phyloP scores from a whole-genome alignment of 345 rosid species.

The Excoecaria agallocha region DNA sequence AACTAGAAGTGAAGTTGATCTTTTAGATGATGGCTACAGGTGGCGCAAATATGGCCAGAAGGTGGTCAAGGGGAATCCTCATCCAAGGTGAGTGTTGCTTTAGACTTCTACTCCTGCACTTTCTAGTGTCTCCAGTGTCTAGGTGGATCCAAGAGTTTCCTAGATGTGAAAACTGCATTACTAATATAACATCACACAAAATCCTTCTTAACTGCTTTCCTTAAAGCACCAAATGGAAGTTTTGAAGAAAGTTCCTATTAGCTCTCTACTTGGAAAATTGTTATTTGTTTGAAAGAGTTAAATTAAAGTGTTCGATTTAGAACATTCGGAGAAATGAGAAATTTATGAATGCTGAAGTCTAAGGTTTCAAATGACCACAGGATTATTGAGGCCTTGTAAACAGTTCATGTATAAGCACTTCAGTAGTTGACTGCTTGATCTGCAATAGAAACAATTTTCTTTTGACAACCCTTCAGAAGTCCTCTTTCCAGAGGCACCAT shows the following conservation, averaged over 20 bases:
- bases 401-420: background rate
- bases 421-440: background rate
- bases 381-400: background rate
- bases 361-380: background rate
- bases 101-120: background rate
- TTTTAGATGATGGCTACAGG: constrained; percentile 91
- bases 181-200: background rate
- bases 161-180: background rate
- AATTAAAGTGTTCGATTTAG: background rate
- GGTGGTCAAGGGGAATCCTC: constrained; percentile 95
- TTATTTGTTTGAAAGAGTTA: background rate
- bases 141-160: background rate
- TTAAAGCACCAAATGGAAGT: background rate
- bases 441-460: background rate
- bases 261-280: background rate
- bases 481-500: background rate
- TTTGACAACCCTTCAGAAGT: background rate
- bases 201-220: background rate
- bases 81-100: constrained; percentile 63
- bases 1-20: constrained; percentile 98
- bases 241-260: background rate
- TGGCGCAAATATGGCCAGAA: constrained; percentile 99
- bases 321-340: background rate
- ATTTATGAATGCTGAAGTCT: background rate
- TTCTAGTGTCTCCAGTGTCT: constrained; percentile 10